These are phyloP conservation scores for Penicillium paxilli DNA, from an alignment of 495 filamentous ascomycete genomes.

Conservation along the genomic window DNA sequence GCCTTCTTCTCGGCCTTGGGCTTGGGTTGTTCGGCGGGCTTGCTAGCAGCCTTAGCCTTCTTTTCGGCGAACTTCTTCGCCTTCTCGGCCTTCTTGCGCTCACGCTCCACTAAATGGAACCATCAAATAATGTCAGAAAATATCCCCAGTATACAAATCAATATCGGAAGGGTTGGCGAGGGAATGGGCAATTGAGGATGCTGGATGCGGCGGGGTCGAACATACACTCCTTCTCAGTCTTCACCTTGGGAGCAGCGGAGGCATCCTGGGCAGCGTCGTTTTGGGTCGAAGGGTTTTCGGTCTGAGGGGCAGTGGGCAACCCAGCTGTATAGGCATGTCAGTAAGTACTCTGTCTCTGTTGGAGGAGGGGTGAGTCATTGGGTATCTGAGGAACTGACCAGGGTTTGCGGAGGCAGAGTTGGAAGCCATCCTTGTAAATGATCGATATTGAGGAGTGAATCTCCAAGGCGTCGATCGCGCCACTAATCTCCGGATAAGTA, in stretches of 20 bases:
- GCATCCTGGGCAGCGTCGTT: slow-evolving; percentile 46
- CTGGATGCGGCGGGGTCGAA: slow-evolving; percentile 2
- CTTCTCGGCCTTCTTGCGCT: slow-evolving; percentile 61
- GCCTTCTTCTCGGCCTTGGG: slow-evolving; percentile 56
- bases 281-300: slow-evolving; percentile 31
- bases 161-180: not conserved
- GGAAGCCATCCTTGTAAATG: slow-evolving; percentile 59
- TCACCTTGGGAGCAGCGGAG: slow-evolving; percentile 51
- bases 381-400: slow-evolving; percentile 34
- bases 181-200: not conserved
- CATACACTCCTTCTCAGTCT: slow-evolving; percentile 60
- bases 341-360: slow-evolving; percentile 4
- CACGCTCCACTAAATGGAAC: slow-evolving; percentile 48
- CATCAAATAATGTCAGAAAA: slow-evolving; percentile 19
- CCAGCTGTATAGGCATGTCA: slow-evolving; percentile 38
- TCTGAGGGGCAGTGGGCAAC: slow-evolving; percentile 48
- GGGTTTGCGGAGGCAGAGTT: slow-evolving; percentile 57
- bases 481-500: slow-evolving; percentile 50
- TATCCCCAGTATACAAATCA: not conserved
- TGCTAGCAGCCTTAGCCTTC: slow-evolving; percentile 49
- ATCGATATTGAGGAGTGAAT: slow-evolving; percentile 43
- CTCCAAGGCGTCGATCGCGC: slow-evolving; percentile 52
- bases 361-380: slow-evolving; percentile 19
- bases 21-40: slow-evolving; percentile 47
- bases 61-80: slow-evolving; percentile 60